Conservation (phyloP, 352 stramenopile genomes). For the Globisporangium recalcitrans region DNA sequence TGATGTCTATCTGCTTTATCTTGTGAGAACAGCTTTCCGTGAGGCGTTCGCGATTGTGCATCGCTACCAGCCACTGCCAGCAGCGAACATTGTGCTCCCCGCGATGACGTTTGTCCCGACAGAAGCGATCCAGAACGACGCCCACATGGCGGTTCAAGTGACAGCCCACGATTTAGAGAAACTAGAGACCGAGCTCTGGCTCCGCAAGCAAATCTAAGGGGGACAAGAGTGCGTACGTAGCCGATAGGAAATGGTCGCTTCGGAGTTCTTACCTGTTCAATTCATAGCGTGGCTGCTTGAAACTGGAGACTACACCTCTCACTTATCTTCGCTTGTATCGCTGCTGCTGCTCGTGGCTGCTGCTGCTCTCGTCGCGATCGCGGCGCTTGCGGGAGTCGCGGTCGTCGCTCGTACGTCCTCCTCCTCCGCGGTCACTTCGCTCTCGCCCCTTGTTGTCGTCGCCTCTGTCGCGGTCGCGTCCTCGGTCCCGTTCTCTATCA, state of each 20-base stretch:
- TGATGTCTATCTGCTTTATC: neutral
- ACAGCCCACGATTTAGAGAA: conserved; percentile 77
- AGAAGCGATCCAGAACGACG: conserved; percentile 45
- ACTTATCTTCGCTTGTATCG: conserved; percentile 49
- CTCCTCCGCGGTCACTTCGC: conserved; percentile 21
- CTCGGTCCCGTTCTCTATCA: conserved; percentile 28
- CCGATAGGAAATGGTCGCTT: no score
- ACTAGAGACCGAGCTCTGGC: conserved; percentile 80
- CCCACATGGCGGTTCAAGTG: conserved; percentile 50
- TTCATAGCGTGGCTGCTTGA: conserved; percentile 5
- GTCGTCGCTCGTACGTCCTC: conserved; percentile 32
- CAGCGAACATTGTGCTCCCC: conserved; percentile 19
- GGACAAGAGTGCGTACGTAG: no score
- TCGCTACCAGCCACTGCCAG: conserved; percentile 9
- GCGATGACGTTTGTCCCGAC: conserved; percentile 77
- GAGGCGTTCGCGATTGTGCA: neutral
- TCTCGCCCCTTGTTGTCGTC: conserved; percentile 29
- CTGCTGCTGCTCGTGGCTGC: conserved; percentile 12
- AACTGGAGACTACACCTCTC: neutral
- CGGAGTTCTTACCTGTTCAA: neutral
- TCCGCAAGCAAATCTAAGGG: conserved; percentile 64
- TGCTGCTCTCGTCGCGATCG: conserved; percentile 41
- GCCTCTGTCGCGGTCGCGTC: conserved; percentile 21
- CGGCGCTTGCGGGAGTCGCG: conserved; percentile 65
- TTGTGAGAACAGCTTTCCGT: conserved; percentile 5